A percentile compares a stretch with the other conserved stretches of the same genome.
Evolutionary conservation across 2,329 filamentous ascomycete species (phyloP).

Genomic region (Dactylella cylindrospora): DNA sequence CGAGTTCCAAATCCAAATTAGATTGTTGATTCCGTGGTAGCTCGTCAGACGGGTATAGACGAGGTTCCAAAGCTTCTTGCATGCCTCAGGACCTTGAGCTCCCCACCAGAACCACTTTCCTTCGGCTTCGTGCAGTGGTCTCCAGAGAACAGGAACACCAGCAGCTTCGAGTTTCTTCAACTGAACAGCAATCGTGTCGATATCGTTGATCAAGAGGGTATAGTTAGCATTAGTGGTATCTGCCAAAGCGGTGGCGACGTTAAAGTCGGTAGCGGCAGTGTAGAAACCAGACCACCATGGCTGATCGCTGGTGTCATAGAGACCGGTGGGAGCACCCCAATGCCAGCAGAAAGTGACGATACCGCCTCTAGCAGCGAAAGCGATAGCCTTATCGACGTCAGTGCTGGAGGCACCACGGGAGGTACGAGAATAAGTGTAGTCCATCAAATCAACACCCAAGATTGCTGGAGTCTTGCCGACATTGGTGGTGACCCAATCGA

Average conservation of each 20-base stretch:
- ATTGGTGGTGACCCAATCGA: conserved; percentile 55
- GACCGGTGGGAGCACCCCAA: conserved; percentile 52
- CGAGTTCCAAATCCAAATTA: conserved; percentile 60
- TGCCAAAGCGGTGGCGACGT: conserved; percentile 54
- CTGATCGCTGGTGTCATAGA: conserved; percentile 56
- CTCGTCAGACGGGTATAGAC: conserved; percentile 56
- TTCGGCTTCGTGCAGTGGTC: conserved; percentile 59
- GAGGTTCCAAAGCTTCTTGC: conserved; percentile 55
- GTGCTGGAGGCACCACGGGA: conserved; percentile 54
- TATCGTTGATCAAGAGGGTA: conserved; percentile 56
- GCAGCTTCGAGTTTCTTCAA: conserved; percentile 55
- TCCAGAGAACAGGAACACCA: conserved; percentile 56
- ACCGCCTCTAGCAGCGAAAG: conserved; percentile 54
- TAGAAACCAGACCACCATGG: conserved; percentile 59
- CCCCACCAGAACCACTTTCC: conserved; percentile 60
- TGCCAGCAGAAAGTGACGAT: conserved; percentile 58
- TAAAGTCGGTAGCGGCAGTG: conserved; percentile 57
- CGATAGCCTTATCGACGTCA: conserved; percentile 57
- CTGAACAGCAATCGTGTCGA: conserved; percentile 57
- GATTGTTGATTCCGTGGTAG: conserved; percentile 55
- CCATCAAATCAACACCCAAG: conserved; percentile 57
- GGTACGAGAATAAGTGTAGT: conserved; percentile 57
- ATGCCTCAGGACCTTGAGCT: conserved; percentile 55
- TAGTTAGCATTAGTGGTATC: conserved; percentile 56
- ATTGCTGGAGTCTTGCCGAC: conserved; percentile 57